Base-by-base conservation (phyloP, 2,329 filamentous ascomycete species). In the Aaosphaeria pasadenensis region DNA sequence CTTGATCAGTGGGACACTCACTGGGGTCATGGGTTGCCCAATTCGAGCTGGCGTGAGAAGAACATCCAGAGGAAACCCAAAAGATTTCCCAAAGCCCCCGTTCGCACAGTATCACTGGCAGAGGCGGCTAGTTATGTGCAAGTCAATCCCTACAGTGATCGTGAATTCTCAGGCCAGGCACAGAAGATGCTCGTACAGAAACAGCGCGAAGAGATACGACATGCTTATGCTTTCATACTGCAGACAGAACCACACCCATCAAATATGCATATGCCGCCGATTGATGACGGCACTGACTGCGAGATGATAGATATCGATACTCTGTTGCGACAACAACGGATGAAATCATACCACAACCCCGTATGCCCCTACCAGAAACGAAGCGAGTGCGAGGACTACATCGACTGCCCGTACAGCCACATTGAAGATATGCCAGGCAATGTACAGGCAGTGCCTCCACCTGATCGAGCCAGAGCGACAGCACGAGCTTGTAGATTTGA, bases 1-100 rank as follows among this genome's bases (percentile, higher is more conserved):
- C 42, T 53, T 11, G 43, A 9, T 6, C 39, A 52, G 6, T 39
- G 42, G 13, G 13, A 31, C 31, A 30, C 28, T 43, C 11, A 9
- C 17, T 41, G 39, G 39, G 24, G 44, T 24, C 17, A 24, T 24
- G 17, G 17, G 17, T 24, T 24, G 17, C 17, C 17, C 17, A 24
- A 24, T 24, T 24, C 17, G 17, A 24, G 17, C 17, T 24, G 17
- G 17, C 17, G 17, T 9, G 33, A 9, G n/a, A 36, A 36, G 9
- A 36, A 36, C n/a, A 9, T 36, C 33, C n/a, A 36, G 9, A 9
- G 33, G 33, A 36, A 36, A 36, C n/a, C 9, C 33, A 9, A 4
- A 36, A 36, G 33, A 36, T 36, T n/a, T 36, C 7, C n/a, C 9
- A 9, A 36, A n/a, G 33, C 9, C 7, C n/a, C 9, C 33, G 7